Evolutionary conservation across 768 basidiomycete genomes (phyloP), one percentile per base, ranked within the genome.

Genomic region (Floccularia luteovirens): DNA sequence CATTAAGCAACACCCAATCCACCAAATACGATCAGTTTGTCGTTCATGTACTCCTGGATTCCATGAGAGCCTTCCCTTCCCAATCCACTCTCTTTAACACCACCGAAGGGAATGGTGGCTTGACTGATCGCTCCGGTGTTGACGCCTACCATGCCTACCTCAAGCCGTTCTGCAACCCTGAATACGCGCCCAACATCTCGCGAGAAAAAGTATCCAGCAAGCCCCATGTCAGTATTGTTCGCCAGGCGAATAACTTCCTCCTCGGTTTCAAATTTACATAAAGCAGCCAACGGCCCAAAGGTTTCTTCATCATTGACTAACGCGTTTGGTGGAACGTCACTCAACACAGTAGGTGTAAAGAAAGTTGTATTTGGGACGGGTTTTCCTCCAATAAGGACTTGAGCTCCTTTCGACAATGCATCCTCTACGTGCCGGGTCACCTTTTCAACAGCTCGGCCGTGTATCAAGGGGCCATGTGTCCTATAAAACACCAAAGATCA

Each of bases 391-490:
- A 90, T 71, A 28, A 97, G 77, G 34, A 98, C 62, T 59, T 83
- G 84, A 0, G 92, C 96, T 23, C 96, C 96, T 40, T 77, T 78
- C 23, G 71, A 52, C 38, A 94, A 67, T 6, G 94, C 96, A 49
- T 98, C 91, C 20, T 89, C 74, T 44, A 99, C 78, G 62, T 99
- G 96, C 33, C 69, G 63, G 38, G 75, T 64, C 13, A 93, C 90
- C 61, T 99, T 99, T 50, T 83, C 76, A 37, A 92, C 65, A 0
- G 92, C 92, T 17, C 80, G 80, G 12, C 62, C 60, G 61, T 98
- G 93, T 45, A 99, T 96, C 36, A 99, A 72, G 11, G 96, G 96
- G 0, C 96, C 96, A 49, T 97, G 93, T 0, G 94, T 98, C 31
- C 87, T 89, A 44, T 27, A 13, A 10, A 12, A 24, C 5, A 5